Base-by-base conservation (phyloP, 352 stramenopile species). In the Pythium monospermum region DNA sequence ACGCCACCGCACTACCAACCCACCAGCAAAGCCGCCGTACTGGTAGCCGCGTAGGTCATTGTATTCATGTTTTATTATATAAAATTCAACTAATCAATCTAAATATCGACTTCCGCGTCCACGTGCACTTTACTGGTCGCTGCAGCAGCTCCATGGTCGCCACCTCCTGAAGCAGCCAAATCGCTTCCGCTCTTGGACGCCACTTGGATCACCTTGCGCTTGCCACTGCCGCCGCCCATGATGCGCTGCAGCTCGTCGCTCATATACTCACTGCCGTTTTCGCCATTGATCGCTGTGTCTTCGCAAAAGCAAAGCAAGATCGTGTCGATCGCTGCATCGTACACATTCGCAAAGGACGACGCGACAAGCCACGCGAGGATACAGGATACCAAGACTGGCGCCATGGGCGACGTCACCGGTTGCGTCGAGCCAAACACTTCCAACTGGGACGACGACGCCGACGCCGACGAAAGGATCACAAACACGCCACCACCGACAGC, bases 271-370 rank as follows among this genome's bases (percentile, higher is more conserved):
- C 81, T 89, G 5, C 71, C 61, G 7, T 31, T 61, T 11, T 84
- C 74, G 5, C 71, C 68, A 42, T 92, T 85, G 12, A 83, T 46
- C 21, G 74, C 66, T 5, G 69, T 79, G 62, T 99, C 96, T 12
- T 97, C 94, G 42, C 97, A 96, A 50, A 99, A 98, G 65, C 94
- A 98, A 39, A 98, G 76, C 37, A 99, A 69, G 16, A 98, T 97
- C 8, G 92, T 98, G 49, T 95, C 85, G 47, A 98, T 98, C 13
- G 83, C 83, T 28, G 96, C 90, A 40, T 96, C 89, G 66, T 98
- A 99, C 13, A 98, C 83, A 42, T 92, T 85, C 39, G 96, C 86
- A 60, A 99, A 99, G 2, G 76, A 60, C 7, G 76, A 89, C 11
- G 69, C 60, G n/a, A 89, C 72, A 58, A 99, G 96, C 73, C 91